Evolutionary conservation across 495 filamentous ascomycete genomes (phyloP), one percentile per base, ranked within the genome.

Genomic region (Penicillium cinerascens): DNA sequence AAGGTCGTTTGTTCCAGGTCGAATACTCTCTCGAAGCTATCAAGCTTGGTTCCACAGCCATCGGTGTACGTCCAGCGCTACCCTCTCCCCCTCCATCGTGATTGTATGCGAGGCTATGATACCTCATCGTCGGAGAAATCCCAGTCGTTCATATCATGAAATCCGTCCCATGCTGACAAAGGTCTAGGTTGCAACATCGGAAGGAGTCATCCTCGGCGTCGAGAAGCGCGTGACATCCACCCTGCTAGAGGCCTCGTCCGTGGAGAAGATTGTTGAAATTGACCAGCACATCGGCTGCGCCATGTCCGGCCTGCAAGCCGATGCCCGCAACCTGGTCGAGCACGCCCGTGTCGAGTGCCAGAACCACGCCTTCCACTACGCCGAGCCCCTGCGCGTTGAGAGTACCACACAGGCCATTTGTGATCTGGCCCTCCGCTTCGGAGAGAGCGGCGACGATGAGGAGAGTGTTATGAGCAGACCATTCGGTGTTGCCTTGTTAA

Each of bases 11-110:
- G 72, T 98, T 98, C 84, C 93, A 98, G 81, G 93, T 98, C 77
- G 93, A 98, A 87, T 98, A 98, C 83, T 97, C 95, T 51, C 88
- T 98, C 56, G 93, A 98, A 83, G 93, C 93, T 71, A 98, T 98
- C 83, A 98, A 98, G 76, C 90, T 97, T 62, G 93, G 93, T 64
- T 93, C 88, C 49, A 98, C 93, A 54, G 93, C 93, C 61, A 98
- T 98, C 77, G 93, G 93, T 65, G 91, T 88, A 85, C 49, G 76
- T 73, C 40, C 54, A 51, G 29, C 57, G 35, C 49, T 51, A 23
- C 20, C 21, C 40, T 39, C 42, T 23, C 40, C 52, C 21, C 47
- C 54, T 25, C 18, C 25, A 36, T 43, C 44, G 26, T 6, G 9
- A 33, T 33, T 10, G 29, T 33, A 33, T 13, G 13, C 29, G 29